phyloP scores from a whole-genome alignment of 176 grass and related monocot genomes.

The Aegilops sharonensis region DNA sequence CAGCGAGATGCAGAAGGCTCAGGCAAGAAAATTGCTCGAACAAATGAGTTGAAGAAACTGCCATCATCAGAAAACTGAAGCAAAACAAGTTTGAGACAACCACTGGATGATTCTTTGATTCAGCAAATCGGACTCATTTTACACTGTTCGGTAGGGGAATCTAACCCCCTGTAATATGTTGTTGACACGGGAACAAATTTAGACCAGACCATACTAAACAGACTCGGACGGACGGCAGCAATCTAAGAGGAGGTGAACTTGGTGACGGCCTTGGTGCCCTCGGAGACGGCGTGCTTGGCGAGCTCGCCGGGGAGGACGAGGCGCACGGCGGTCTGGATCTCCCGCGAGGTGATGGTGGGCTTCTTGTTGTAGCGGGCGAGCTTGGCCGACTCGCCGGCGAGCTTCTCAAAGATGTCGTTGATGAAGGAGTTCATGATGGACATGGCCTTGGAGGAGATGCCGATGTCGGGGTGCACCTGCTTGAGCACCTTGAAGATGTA shows the following conservation, averaged over 20 bases:
- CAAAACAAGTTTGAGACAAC: not conserved
- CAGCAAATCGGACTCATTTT: not conserved
- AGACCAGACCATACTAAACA: too few relatives aligned
- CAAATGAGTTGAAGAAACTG: too few relatives aligned
- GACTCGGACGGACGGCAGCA: not conserved
- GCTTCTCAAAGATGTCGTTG: conserved; percentile 91
- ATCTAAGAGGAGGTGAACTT: conserved; percentile 49
- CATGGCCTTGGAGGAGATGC: conserved; percentile 94
- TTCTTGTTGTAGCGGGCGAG: conserved; percentile 65
- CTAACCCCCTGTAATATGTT: not conserved
- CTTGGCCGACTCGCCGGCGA: conserved; percentile 37
- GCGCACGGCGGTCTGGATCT: conserved; percentile 61
- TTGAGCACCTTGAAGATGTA: conserved; percentile 98
- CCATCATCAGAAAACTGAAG: too few relatives aligned
- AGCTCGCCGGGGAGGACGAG: conserved; percentile 65
- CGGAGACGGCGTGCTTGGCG: conserved; percentile 58
- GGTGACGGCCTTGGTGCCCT: conserved; percentile 64
- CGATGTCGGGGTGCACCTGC: conserved; percentile 91
- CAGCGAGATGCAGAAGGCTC: too few relatives aligned
- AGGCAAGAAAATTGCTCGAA: too few relatives aligned
- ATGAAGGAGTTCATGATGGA: conserved; percentile 96
- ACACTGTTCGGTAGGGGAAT: not conserved
- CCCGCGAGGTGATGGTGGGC: conserved; percentile 51
- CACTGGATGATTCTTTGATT: not conserved
- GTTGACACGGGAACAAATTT: not conserved